Evolutionary conservation across 495 filamentous ascomycete genomes (phyloP), one percentile per base, ranked within the genome.

Genomic region (Aspergillus conjunctus): DNA sequence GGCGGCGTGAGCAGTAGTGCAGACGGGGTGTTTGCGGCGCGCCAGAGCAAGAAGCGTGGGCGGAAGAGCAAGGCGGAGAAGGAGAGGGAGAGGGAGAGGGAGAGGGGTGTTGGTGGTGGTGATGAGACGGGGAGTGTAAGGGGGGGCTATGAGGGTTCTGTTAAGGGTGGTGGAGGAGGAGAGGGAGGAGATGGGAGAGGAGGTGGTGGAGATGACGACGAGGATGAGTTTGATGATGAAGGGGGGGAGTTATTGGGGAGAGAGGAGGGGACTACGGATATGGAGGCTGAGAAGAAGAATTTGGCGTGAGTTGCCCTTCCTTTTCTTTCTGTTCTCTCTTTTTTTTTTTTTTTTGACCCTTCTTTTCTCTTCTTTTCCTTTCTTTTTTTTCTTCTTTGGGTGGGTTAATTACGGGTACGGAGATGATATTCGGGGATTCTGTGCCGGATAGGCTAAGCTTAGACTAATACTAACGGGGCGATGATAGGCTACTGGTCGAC

Each of bases 281-380:
- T 87, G 51, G 87, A 88, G 66, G 82, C 86, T 49, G 82, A 87
- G 70, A 87, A 87, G 73, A 87, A 92, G 70, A 86, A 88, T 67
- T 80, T 84, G 60, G 81, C 83, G 80, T 83, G 78, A 62, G 77
- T 80, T 63, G 33, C 46, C 8, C 20, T 50, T 41, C 41, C 54
- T 39, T 50, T 14, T 49, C 17, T 7, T 53, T 51, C 20, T 39
- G 14, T n/a, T 7, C 34, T 14, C 37, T 26, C 5, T 26, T 26
- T 26, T 26, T 5, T 26, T 26, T 26, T 5, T 26, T 26, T 26
- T 5, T 26, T 26, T 26, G 26, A 2, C 26, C 26, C 2, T 5
- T 5, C 5, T 26, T 26, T 26, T 26, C 26, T 26, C 2, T 26
- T 26, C 5, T 26, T 26, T 26, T 26, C 2, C 26, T 26, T 26